phyloP scores from a whole-genome alignment of 2,329 filamentous ascomycete species.

The Sporothrix brasiliensis region DNA sequence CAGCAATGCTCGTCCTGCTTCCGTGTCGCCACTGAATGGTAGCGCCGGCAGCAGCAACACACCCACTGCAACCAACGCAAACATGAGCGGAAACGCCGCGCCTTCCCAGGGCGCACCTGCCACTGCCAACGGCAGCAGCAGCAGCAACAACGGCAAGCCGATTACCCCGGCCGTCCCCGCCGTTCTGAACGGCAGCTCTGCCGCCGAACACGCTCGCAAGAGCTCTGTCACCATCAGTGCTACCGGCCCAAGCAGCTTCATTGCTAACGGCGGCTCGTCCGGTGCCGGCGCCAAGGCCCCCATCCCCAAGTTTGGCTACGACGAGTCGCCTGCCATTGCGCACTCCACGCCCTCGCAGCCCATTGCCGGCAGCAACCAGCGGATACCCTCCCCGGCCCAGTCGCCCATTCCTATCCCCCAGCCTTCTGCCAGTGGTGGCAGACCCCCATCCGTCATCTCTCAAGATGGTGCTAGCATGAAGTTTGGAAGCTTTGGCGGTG shows the following conservation, averaged over 20 bases:
- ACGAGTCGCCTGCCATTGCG: slow-evolving; percentile 65
- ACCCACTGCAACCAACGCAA: slow-evolving; percentile 21
- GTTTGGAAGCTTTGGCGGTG: slow-evolving; percentile 81
- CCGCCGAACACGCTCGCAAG: slow-evolving; percentile 76
- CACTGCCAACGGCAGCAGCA: slow-evolving; percentile 45
- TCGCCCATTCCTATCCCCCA: slow-evolving; percentile 94
- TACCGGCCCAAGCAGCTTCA: slow-evolving; percentile 73
- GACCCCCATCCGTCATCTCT: slow-evolving; percentile 75
- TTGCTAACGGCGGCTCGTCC: slow-evolving; percentile 70
- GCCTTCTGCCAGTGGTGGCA: slow-evolving; percentile 79
- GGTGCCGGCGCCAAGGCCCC: slow-evolving; percentile 61
- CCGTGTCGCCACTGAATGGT: slow-evolving; percentile 83
- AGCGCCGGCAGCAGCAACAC: slow-evolving; percentile 46
- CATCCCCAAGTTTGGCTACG: slow-evolving; percentile 77
- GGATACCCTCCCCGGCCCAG: slow-evolving; percentile 79
- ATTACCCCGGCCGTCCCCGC: slow-evolving; percentile 64
- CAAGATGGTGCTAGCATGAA: slow-evolving; percentile 69
- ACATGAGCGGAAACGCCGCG: slow-evolving; percentile 33
- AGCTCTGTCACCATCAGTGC: slow-evolving; percentile 89
- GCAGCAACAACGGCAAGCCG: slow-evolving; percentile 33
- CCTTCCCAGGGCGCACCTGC: slow-evolving; percentile 11
- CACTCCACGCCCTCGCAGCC: slow-evolving; percentile 68
- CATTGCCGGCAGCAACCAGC: slow-evolving; percentile 66
- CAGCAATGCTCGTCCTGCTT: slow-evolving; percentile 66
- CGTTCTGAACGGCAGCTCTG: slow-evolving; percentile 69